phyloP scores from a whole-genome alignment of 495 filamentous ascomycete species.

The Hypoxylon cercidicola region DNA sequence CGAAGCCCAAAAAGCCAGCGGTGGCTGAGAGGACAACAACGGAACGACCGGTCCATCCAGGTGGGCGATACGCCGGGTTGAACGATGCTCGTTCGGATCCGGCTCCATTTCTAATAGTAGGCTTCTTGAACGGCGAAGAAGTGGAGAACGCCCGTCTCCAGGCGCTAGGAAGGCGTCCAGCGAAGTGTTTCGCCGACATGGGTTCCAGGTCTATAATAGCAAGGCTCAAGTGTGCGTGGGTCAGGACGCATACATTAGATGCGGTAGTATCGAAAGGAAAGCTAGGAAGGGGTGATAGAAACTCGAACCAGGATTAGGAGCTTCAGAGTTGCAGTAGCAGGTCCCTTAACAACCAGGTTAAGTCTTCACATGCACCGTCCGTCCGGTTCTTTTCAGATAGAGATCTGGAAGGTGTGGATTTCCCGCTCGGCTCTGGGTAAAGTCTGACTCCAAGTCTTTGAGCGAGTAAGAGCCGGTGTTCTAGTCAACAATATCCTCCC shows the following conservation, averaged over 20 bases:
- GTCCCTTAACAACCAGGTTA: background rate
- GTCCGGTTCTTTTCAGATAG: background rate
- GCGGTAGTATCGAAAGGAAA: conserved; percentile 10
- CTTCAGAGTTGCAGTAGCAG: conserved; percentile 12
- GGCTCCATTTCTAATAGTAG: conserved; percentile 25
- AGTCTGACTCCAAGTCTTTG: background rate
- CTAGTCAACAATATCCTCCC: background rate
- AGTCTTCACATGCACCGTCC: conserved; percentile 6
- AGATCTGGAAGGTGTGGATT: background rate
- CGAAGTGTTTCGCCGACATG: conserved; percentile 40
- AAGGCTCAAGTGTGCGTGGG: conserved; percentile 11
- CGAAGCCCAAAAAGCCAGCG: conserved; percentile 56
- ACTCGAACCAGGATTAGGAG: background rate
- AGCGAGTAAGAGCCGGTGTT: background rate
- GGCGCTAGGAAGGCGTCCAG: conserved; percentile 38
- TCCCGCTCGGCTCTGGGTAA: conserved; percentile 5
- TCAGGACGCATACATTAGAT: conserved; percentile 19
- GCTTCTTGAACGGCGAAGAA: conserved; percentile 29
- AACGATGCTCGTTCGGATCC: conserved; percentile 19
- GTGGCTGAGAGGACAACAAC: conserved; percentile 53
- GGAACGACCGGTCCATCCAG: conserved; percentile 43
- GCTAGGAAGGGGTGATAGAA: conserved; percentile 8
- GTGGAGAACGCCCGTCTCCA: conserved; percentile 39
- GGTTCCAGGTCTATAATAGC: conserved; percentile 8
- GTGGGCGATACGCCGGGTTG: conserved; percentile 15